A percentile compares a stretch with the other conserved stretches of the same genome.
These are phyloP conservation scores for Cyclostephanos invisitatus DNA, from an alignment of 108 stramenopile species.

Conservation along the genomic window DNA sequence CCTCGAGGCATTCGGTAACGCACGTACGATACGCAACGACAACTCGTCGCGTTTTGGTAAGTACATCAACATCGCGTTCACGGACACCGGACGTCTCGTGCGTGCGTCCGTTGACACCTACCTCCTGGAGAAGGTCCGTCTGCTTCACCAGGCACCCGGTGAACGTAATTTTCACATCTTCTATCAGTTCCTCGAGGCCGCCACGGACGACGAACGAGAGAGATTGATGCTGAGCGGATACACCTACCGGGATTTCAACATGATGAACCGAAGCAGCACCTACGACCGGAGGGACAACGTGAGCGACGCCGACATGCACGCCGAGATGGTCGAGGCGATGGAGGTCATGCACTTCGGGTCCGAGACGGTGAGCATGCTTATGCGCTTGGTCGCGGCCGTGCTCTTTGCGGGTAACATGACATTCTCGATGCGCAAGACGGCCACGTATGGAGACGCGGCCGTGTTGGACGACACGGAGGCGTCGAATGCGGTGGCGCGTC, in stretches of 20 bases:
- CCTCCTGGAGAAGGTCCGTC: conserved; percentile 92
- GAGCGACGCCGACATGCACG: conserved; percentile 61
- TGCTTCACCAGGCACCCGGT: conserved; percentile 74
- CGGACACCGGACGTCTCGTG: conserved; percentile 50
- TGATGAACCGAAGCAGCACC: conserved; percentile 54
- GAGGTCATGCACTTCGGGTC: conserved; percentile 54
- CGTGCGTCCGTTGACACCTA: conserved; percentile 87
- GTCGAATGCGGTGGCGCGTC: conserved; percentile 56
- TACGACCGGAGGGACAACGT: conserved; percentile 54
- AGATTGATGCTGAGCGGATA: conserved; percentile 24
- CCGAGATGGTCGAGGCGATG: conserved; percentile 66
- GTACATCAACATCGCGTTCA: conserved; percentile 85
- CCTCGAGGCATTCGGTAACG: conserved; percentile 93
- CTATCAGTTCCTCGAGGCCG: conserved; percentile 75
- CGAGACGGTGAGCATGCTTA: conserved; percentile 44
- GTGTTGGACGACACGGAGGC: conserved; percentile 47
- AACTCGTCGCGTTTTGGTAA: conserved; percentile 98
- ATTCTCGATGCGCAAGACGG: conserved; percentile 30
- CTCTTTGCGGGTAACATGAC: conserved; percentile 71
- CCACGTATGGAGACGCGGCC: conserved; percentile 44
- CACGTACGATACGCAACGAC: conserved; percentile 86
- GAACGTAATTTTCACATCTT: conserved; percentile 97
- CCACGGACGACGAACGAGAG: conserved; percentile 44
- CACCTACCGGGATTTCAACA: conserved; percentile 33
- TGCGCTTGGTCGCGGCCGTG: conserved; percentile 59